Percentiles rank a stretch among this genome's conserved stretches.
These are phyloP conservation scores for Epichloe hybrida DNA, from an alignment of 2,329 filamentous ascomycete species.

Conservation along the genomic window DNA sequence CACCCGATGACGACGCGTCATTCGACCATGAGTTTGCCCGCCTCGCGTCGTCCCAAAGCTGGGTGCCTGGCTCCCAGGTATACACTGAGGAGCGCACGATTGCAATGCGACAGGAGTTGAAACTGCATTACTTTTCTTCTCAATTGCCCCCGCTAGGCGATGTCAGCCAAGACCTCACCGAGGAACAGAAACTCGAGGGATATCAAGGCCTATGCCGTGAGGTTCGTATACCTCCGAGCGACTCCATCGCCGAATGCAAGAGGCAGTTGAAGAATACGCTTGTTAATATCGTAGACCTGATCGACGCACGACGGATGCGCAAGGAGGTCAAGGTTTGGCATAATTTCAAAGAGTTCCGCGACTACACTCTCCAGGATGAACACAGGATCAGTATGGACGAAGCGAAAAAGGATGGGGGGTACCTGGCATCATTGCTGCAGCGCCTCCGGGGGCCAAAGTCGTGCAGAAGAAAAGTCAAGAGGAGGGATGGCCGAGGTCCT, in stretches of 20 bases:
- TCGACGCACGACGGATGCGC: slow-evolving; percentile 15
- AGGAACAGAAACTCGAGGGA: slow-evolving; percentile 11
- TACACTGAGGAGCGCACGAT: slow-evolving; percentile 18
- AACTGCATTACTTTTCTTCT: slow-evolving; percentile 15
- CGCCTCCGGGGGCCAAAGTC: neutral
- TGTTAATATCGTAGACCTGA: slow-evolving; percentile 20
- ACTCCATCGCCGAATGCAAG: slow-evolving; percentile 12
- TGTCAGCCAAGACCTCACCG: slow-evolving; percentile 2
- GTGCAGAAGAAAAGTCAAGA: too few species aligned
- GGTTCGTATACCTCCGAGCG: slow-evolving; percentile 11
- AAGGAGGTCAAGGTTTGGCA: slow-evolving; percentile 14
- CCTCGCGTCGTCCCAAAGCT: slow-evolving; percentile 18
- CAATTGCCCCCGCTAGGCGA: slow-evolving; percentile 7
- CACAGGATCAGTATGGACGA: slow-evolving; percentile 10
- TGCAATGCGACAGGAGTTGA: slow-evolving; percentile 16
- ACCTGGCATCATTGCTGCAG: slow-evolving; percentile 13
- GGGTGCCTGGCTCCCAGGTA: slow-evolving; percentile 15
- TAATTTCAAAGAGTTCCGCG: slow-evolving; percentile 13
- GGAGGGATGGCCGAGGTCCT: too few species aligned
- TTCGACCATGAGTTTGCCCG: slow-evolving; percentile 20
- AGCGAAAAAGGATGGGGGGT: slow-evolving; percentile 13
- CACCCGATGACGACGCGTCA: slow-evolving; percentile 13
- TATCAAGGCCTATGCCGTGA: slow-evolving; percentile 17
- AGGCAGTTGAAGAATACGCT: slow-evolving; percentile 12
- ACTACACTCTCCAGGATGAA: slow-evolving; percentile 12